These are phyloP conservation scores for Fusarium nygamai DNA, from an alignment of 2,329 filamentous ascomycete genomes.

Conservation along the genomic window DNA sequence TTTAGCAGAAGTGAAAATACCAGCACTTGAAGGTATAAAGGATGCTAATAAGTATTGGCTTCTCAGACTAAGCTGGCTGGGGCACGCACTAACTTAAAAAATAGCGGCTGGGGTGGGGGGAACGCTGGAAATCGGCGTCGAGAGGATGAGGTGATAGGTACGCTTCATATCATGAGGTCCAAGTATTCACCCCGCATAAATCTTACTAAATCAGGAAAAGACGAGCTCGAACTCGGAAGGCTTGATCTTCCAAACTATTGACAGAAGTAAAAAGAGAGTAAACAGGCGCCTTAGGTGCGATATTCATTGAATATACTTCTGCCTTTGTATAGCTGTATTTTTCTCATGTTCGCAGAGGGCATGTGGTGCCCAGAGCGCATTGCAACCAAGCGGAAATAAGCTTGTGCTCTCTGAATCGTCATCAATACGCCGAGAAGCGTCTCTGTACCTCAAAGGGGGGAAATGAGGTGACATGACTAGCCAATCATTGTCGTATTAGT, in stretches of 20 bases:
- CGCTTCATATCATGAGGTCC: neutral
- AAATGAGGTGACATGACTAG: neutral
- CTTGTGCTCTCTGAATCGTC: neutral
- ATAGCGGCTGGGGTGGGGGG: neutral
- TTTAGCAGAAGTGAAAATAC: neutral
- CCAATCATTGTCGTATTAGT: neutral
- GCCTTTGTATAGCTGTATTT: neutral
- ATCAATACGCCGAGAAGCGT: neutral
- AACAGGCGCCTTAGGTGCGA: neutral
- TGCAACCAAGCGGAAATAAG: neutral
- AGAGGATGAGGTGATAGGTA: neutral
- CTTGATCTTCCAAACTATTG: neutral
- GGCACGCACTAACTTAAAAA: neutral
- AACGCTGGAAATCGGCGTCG: neutral
- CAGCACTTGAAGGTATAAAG: neutral
- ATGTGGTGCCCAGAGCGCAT: neutral
- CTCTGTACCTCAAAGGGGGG: neutral
- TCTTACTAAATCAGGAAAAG: neutral
- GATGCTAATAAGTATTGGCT: neutral
- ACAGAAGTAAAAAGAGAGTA: neutral
- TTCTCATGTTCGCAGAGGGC: too few relatives aligned
- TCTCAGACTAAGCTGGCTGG: neutral
- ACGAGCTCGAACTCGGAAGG: neutral
- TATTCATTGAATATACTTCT: neutral
- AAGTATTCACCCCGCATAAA: neutral